These are phyloP conservation scores for Aspergillus ustus DNA, from an alignment of 2,329 filamentous ascomycete genomes.

Conservation along the genomic window DNA sequence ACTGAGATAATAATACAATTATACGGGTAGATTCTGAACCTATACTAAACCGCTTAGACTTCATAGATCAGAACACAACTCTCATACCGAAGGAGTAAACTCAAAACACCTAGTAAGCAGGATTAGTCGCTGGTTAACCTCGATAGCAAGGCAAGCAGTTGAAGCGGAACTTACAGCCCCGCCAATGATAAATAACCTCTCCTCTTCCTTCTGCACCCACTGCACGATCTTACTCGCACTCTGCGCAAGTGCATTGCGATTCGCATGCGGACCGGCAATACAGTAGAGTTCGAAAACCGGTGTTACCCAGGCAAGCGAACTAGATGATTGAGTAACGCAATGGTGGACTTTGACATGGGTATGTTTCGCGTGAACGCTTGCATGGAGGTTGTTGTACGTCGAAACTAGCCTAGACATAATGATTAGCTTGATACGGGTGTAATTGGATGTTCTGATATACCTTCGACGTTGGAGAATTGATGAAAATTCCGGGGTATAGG, in stretches of 20 bases:
- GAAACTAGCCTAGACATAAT: conserved; percentile 66
- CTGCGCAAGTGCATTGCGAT: conserved; percentile 71
- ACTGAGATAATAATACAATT: neutral
- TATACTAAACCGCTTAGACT: neutral
- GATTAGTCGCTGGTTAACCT: neutral
- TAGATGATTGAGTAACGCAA: conserved; percentile 72
- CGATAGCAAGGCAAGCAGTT: neutral
- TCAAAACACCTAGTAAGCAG: conserved; percentile 4
- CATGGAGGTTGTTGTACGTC: conserved; percentile 83
- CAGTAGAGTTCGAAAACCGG: conserved; percentile 93
- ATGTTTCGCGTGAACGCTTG: conserved; percentile 81
- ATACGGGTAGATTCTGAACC: neutral
- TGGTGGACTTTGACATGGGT: conserved; percentile 87
- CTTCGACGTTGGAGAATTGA: conserved; percentile 65
- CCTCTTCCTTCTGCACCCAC: conserved; percentile 91
- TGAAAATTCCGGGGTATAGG: conserved; percentile 71
- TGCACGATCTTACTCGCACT: conserved; percentile 87
- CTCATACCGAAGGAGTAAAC: neutral
- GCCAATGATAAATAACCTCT: conserved; percentile 93
- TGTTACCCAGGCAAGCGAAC: conserved; percentile 87
- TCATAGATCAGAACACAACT: neutral
- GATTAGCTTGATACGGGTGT: neutral
- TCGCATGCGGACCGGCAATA: conserved; percentile 75
- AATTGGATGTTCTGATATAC: conserved; percentile 36
- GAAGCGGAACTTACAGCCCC: conserved; percentile 69